phyloP scores from a whole-genome alignment of 2,329 filamentous ascomycete genomes.

The Penicillium sp. region DNA sequence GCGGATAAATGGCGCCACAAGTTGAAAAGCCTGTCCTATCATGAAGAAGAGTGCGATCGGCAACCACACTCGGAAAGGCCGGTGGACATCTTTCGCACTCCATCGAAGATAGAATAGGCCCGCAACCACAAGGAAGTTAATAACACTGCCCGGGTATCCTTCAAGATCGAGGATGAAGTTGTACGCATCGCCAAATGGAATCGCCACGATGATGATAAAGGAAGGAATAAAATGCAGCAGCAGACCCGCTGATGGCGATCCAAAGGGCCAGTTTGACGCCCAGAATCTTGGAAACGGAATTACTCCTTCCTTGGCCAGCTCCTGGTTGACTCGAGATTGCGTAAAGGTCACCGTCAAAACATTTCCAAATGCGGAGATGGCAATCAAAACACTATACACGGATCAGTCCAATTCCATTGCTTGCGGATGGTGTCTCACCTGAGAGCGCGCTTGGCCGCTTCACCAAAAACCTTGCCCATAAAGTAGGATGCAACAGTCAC shows the following conservation, averaged over 20 bases:
- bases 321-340: constrained; percentile 60
- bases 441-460: constrained; percentile 28
- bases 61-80: constrained; percentile 41
- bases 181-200: constrained; percentile 49
- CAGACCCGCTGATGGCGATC: constrained; percentile 56
- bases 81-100: constrained; percentile 35
- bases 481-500: constrained; percentile 41
- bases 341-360: constrained; percentile 64
- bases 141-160: constrained; percentile 29
- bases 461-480: constrained; percentile 42
- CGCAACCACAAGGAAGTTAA: constrained; percentile 29
- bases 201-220: constrained; percentile 60
- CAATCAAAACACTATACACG: constrained; percentile 56
- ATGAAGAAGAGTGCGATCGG: constrained; percentile 49
- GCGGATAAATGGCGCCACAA: constrained; percentile 53
- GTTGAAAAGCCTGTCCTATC: constrained; percentile 56
- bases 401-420: background rate
- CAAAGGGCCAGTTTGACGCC: constrained; percentile 60
- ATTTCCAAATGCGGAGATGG: constrained; percentile 62
- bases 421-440: constrained; percentile 35
- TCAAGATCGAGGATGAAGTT: constrained; percentile 30
- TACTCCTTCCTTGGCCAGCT: constrained; percentile 61
- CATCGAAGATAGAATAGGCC: constrained; percentile 40
- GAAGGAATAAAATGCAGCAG: constrained; percentile 61
- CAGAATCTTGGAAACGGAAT: constrained; percentile 58